These are phyloP conservation scores for Nemania serpens DNA, from an alignment of 2,329 filamentous ascomycete genomes.

Conservation along the genomic window DNA sequence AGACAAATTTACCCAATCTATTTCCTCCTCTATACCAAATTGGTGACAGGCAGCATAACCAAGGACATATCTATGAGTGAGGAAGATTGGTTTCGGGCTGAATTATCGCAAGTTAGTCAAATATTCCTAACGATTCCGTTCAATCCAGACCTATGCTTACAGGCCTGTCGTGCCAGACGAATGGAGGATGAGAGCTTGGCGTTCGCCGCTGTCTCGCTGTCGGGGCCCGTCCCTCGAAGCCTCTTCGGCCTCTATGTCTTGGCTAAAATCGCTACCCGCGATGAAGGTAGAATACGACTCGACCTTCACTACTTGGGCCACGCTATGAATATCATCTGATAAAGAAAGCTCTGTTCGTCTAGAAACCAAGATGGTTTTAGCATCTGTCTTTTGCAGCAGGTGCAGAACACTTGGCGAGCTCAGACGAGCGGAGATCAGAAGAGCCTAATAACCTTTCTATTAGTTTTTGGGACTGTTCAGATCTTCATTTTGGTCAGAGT, in stretches of 20 bases:
- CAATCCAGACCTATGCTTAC: neutral
- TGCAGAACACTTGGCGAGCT: slow-evolving; percentile 18
- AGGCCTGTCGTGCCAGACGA: slow-evolving; percentile 44
- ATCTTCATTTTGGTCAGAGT: neutral
- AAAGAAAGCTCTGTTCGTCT: neutral
- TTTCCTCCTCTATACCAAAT: slow-evolving; percentile 30
- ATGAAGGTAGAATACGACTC: slow-evolving; percentile 8
- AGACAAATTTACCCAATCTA: slow-evolving; percentile 39
- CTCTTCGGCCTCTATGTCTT: neutral
- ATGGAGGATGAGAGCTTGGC: slow-evolving; percentile 39
- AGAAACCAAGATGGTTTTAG: slow-evolving; percentile 7
- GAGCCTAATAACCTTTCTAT: slow-evolving; percentile 6
- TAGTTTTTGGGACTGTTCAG: neutral
- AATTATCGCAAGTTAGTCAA: neutral
- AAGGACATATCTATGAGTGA: slow-evolving; percentile 39
- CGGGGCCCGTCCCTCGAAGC: neutral
- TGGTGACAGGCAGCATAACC: slow-evolving; percentile 39
- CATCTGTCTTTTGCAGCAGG: slow-evolving; percentile 13
- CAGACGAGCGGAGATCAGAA: slow-evolving; percentile 34
- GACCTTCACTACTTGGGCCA: neutral
- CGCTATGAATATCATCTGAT: neutral
- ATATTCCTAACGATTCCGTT: neutral
- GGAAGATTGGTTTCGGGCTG: slow-evolving; percentile 42
- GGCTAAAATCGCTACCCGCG: neutral
- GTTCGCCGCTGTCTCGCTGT: neutral